Percentiles rank a stretch among this genome's conserved stretches.
phyloP scores from a whole-genome alignment of 2,329 filamentous ascomycete genomes.

The Fusarium acutatum region DNA sequence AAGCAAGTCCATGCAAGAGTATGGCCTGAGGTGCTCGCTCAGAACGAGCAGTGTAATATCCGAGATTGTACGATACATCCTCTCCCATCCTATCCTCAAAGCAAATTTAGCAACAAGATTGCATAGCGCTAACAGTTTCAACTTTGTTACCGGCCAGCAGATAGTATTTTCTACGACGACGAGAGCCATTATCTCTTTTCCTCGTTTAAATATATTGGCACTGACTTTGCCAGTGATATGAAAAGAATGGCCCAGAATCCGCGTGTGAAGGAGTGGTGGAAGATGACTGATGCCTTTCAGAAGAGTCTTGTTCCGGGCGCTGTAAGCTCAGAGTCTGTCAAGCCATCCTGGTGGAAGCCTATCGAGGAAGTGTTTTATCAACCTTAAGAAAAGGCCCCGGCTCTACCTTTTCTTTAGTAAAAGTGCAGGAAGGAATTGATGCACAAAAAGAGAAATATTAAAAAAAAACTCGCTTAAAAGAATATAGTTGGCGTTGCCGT shows the following conservation, averaged over 20 bases:
- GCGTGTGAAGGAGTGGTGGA: neutral
- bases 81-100: accelerated
- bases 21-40: neutral
- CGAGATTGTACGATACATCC: neutral
- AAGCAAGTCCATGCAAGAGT: neutral
- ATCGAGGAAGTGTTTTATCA: neutral
- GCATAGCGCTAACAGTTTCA: neutral
- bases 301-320: neutral
- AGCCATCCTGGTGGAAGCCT: neutral
- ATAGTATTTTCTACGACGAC: neutral
- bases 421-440: accelerated
- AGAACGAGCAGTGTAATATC: neutral
- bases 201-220: neutral
- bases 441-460: no score
- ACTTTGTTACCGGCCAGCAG: neutral
- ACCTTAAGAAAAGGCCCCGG: accelerated
- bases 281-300: neutral
- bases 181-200: neutral
- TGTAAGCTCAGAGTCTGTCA: neutral
- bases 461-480: no score
- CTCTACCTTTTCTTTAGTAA: accelerated
- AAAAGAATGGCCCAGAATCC: neutral
- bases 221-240: neutral
- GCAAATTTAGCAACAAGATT: neutral
- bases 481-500: neutral